Evolutionary conservation across 148 eudicot genomes (phyloP).

Genomic region (Heliamphora exappendiculata): DNA sequence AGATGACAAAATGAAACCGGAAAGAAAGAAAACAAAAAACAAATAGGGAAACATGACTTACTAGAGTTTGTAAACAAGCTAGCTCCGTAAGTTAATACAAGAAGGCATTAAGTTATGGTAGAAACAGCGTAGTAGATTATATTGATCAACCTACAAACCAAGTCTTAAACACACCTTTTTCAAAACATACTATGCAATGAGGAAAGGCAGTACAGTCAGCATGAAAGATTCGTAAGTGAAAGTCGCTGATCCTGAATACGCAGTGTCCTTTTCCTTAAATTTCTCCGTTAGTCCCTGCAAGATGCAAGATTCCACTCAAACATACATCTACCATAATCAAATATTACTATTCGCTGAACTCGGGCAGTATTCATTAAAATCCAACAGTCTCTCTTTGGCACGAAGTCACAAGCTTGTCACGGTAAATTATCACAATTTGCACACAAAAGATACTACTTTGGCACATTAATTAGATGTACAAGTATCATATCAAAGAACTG

Average conservation of each 20-base stretch:
- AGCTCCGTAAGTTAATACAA: background rate
- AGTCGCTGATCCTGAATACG: slow-evolving; percentile 68
- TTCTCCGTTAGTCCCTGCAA: slow-evolving; percentile 86
- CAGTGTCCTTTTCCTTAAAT: slow-evolving; percentile 79
- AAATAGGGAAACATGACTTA: background rate
- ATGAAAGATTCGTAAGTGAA: slow-evolving; percentile 88
- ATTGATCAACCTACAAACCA: background rate
- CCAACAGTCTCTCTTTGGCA: background rate
- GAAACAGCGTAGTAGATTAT: background rate
- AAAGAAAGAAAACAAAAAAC: background rate
- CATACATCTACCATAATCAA: background rate
- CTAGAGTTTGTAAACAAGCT: background rate
- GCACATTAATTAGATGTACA: background rate
- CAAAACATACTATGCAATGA: slow-evolving; percentile 43
- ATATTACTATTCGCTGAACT: background rate
- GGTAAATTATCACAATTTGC: background rate
- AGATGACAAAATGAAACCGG: background rate
- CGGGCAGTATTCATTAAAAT: background rate
- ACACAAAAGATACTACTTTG: background rate
- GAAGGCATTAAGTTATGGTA: too few relatives aligned
- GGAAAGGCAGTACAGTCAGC: slow-evolving; percentile 76
- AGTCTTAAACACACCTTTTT: background rate
- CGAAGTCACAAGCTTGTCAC: background rate
- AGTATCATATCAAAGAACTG: background rate
- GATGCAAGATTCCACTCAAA: background rate